A percentile compares a stretch with the other conserved stretches of the same genome.
phyloP scores from a whole-genome alignment of 2,329 filamentous ascomycete genomes.

The Clonostachys byssicola region DNA sequence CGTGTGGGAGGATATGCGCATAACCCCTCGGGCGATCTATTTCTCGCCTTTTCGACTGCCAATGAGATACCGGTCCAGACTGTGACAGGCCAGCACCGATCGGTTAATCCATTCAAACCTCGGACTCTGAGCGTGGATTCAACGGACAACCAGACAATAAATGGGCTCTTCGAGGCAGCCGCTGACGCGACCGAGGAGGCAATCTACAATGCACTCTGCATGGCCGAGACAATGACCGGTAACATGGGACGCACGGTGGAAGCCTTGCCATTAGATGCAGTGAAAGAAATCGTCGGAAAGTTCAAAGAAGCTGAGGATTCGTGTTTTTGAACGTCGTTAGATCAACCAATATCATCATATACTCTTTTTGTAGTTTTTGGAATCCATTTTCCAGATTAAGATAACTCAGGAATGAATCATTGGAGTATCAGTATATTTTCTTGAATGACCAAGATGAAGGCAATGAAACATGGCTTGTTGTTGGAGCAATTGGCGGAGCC shows the following conservation, averaged over 20 bases:
- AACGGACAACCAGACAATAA: not conserved
- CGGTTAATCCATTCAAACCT: constrained; percentile 22
- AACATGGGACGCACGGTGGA: constrained; percentile 43
- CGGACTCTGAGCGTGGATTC: not conserved
- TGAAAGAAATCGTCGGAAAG: constrained; percentile 35
- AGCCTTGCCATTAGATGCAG: constrained; percentile 39
- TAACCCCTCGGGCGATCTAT: constrained; percentile 59
- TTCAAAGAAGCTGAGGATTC: no score
- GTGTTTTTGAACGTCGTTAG: no score
- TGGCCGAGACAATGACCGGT: constrained; percentile 55
- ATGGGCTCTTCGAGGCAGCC: constrained; percentile 48
- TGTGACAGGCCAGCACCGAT: constrained; percentile 16
- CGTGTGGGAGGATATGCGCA: constrained; percentile 54
- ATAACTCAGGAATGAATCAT: no score
- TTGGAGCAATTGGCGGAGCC: no score
- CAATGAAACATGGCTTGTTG: no score
- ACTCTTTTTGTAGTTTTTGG: no score
- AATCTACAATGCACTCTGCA: constrained; percentile 14
- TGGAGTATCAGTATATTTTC: no score
- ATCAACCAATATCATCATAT: no score
- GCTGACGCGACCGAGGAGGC: constrained; percentile 55
- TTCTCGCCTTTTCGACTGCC: constrained; percentile 60
- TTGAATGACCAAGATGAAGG: no score
- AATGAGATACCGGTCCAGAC: constrained; percentile 18
- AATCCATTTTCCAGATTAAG: no score